Evolutionary conservation across 2,329 filamentous ascomycete genomes (phyloP), one percentile per base, ranked within the genome.

Genomic region (Sporothrix variecibatus): DNA sequence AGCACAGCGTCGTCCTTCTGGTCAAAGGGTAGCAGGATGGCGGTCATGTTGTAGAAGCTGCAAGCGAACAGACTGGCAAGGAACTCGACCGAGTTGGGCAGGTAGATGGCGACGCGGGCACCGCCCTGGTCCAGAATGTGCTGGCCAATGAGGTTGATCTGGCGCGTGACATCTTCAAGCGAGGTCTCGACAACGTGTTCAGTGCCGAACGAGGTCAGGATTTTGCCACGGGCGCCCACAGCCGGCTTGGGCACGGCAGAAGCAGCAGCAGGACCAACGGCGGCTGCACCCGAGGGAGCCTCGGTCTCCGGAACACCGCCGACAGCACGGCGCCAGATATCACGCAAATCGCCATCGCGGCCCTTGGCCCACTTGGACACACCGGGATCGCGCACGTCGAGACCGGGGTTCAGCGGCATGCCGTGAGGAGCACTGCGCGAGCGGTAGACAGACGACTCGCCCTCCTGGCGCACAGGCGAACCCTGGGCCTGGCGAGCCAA

Each of bases 41-140:
- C 90, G 12, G 92, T 94, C 78, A 97, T 87, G 79, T 92, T 93
- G 82, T 97, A 95, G 84, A 98, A 98, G 76, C 93, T 91, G 81
- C 93, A 95, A 73, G 95, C 94, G 79, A 99, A 97, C 26, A 98
- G 85, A 8, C 92, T 87, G 46, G 90, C 88, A 69, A 99, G 85
- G 75, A 97, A 90, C 83, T 99, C 96, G 79, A 97, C 87, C 65
- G 94, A 97, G 86, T 99, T 98, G 60, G 95, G 94, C 73, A 98
- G 87, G 82, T 97, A 97, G 76, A 98, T 88, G 76, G 94, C 96
- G 43, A 98, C 93, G 69, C 90, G 92, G 81, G 90, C 92, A 51
- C 90, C 90, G 73, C 91, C 89, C 76, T 92, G 89, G 78, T 93
- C 89, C 74, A 93, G 86, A 77, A 94, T 87, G 79, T 95, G 90